Evolutionary conservation across 108 stramenopile genomes (phyloP).

Genomic region (Pseudonitzschia delicatissima): DNA sequence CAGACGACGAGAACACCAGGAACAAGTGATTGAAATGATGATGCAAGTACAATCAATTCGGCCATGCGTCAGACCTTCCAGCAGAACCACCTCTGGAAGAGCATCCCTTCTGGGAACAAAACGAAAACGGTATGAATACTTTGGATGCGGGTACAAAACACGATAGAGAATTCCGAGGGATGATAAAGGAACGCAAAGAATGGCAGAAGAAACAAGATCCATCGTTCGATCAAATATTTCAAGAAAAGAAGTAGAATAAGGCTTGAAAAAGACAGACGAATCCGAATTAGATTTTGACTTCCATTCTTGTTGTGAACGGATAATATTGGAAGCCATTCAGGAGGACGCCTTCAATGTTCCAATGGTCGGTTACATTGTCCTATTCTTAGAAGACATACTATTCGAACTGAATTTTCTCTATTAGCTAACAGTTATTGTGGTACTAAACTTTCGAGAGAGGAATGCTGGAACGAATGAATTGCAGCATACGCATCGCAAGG

Average conservation of each 20-base stretch:
- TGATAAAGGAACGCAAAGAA: slow-evolving; percentile 77
- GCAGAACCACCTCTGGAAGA: slow-evolving; percentile 52
- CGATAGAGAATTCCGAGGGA: slow-evolving; percentile 56
- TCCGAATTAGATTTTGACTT: too few relatives aligned
- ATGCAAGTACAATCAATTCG: slow-evolving; percentile 85
- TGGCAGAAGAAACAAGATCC: slow-evolving; percentile 65
- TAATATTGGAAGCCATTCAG: too few relatives aligned
- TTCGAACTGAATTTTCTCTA: too few relatives aligned
- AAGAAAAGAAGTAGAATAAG: slow-evolving; percentile 32
- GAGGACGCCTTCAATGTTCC: too few relatives aligned
- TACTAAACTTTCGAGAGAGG: too few relatives aligned
- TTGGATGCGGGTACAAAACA: slow-evolving; percentile 10
- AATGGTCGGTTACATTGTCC: too few relatives aligned
- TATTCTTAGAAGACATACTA: too few relatives aligned
- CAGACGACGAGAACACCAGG: slow-evolving; percentile 67
- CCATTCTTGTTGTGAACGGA: too few relatives aligned
- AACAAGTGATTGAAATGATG: slow-evolving; percentile 74
- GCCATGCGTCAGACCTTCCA: slow-evolving; percentile 67
- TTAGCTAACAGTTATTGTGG: too few relatives aligned
- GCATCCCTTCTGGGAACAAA: slow-evolving; percentile 70
- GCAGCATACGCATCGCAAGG: too few relatives aligned
- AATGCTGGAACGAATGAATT: too few relatives aligned
- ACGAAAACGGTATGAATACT: slow-evolving; percentile 12
- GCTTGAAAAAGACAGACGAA: too few relatives aligned
- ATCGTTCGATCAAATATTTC: slow-evolving; percentile 63